These are phyloP conservation scores for Colletotrichum shisoi DNA, from an alignment of 2,329 filamentous ascomycete genomes.

Conservation along the genomic window DNA sequence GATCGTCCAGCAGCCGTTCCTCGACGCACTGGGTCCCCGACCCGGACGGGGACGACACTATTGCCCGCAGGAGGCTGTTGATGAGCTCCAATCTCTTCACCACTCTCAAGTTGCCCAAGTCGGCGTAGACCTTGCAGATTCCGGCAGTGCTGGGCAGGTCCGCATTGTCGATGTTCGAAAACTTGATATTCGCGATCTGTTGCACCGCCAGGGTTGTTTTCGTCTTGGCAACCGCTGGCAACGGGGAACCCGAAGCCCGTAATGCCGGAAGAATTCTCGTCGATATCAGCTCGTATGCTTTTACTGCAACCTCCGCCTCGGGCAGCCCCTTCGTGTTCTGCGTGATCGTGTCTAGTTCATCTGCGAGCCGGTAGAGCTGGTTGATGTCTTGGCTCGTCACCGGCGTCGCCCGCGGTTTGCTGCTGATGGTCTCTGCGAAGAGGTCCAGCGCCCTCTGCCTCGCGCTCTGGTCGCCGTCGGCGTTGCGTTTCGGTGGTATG, in stretches of 20 bases:
- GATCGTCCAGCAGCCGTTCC: slow-evolving; percentile 42
- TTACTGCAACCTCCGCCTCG: neutral
- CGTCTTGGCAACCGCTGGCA: slow-evolving; percentile 8
- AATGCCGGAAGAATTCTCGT: slow-evolving; percentile 15
- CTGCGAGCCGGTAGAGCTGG: slow-evolving; percentile 16
- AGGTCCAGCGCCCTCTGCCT: slow-evolving; percentile 36
- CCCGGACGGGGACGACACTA: slow-evolving; percentile 2
- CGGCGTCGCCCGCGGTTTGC: slow-evolving; percentile 1
- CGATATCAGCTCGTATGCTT: slow-evolving; percentile 9
- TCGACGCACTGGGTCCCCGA: slow-evolving; percentile 8
- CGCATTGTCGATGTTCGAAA: neutral
- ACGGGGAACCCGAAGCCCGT: neutral
- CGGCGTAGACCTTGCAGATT: slow-evolving; percentile 32
- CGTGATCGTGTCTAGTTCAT: slow-evolving; percentile 22
- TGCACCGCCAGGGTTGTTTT: slow-evolving; percentile 6
- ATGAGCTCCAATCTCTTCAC: slow-evolving; percentile 26
- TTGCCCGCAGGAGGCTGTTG: slow-evolving; percentile 20
- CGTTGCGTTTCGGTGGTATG: neutral
- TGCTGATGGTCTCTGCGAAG: slow-evolving; percentile 38
- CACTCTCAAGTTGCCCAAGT: slow-evolving; percentile 9
- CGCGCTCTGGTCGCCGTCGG: neutral
- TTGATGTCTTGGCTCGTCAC: slow-evolving; percentile 6
- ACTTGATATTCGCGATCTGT: slow-evolving; percentile 24
- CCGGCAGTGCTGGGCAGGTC: slow-evolving; percentile 25
- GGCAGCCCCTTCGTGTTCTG: slow-evolving; percentile 5